phyloP scores from a whole-genome alignment of 495 filamentous ascomycete species.

The Trichoderma reesei region DNA sequence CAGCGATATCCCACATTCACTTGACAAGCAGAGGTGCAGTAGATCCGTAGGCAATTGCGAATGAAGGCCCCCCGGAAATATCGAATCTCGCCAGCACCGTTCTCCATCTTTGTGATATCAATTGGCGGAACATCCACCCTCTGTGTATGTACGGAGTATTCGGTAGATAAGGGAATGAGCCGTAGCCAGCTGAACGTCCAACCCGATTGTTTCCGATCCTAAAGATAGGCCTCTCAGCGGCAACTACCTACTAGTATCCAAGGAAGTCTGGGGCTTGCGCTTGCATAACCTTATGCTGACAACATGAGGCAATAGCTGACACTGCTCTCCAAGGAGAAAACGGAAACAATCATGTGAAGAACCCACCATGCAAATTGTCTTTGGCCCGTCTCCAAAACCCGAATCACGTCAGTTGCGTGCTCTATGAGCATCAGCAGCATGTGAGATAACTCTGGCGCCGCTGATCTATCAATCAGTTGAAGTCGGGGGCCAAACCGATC shows the following conservation, averaged over 20 bases:
- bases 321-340: background rate
- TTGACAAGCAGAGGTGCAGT: no score
- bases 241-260: background rate
- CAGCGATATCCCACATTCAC: no score
- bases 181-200: background rate
- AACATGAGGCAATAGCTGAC: background rate
- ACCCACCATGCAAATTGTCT: background rate
- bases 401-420: background rate
- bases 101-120: no score
- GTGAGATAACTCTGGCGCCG: conserved; percentile 2
- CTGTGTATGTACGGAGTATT: no score
- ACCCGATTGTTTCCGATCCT: background rate
- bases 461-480: background rate
- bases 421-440: background rate
- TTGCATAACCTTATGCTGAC: background rate
- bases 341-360: background rate
- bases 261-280: background rate
- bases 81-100: no score
- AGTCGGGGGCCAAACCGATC: background rate
- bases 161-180: background rate
- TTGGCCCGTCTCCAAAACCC: background rate
- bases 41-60: no score
- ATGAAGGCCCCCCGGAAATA: no score
- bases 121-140: no score
- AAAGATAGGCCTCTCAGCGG: background rate